These are phyloP conservation scores for Coniella lustricola DNA, from an alignment of 2,329 filamentous ascomycete genomes.

Conservation along the genomic window DNA sequence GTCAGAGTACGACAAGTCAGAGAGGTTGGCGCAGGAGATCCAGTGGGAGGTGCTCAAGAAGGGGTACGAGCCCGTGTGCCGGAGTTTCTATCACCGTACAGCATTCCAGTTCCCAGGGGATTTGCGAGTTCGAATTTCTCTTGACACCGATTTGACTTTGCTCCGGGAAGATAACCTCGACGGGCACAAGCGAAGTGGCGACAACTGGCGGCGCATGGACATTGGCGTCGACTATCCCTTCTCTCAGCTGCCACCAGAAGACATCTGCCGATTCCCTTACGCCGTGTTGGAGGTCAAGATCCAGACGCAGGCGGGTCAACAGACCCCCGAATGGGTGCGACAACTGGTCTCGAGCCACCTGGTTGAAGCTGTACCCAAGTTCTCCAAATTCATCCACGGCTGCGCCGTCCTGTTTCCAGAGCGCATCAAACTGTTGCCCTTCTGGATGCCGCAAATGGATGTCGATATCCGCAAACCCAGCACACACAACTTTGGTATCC, in stretches of 20 bases:
- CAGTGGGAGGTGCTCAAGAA: conserved; percentile 90
- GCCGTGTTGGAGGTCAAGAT: conserved; percentile 95
- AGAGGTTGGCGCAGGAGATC: conserved; percentile 82
- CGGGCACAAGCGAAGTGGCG: conserved; percentile 64
- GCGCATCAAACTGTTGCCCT: conserved; percentile 83
- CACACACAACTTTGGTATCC: conserved; percentile 85
- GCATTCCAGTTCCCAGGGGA: conserved; percentile 97
- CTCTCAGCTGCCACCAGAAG: conserved; percentile 74
- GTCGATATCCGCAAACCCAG: conserved; percentile 92
- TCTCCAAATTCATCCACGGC: conserved; percentile 98
- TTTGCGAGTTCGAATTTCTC: conserved; percentile 88
- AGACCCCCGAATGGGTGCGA: conserved; percentile 93
- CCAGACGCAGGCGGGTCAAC: conserved; percentile 90
- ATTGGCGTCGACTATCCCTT: conserved; percentile 97
- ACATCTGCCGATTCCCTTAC: conserved; percentile 89
- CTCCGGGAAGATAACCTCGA: conserved; percentile 91
- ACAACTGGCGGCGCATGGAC: conserved; percentile 95
- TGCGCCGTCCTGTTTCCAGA: conserved; percentile 80
- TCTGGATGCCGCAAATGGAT: conserved; percentile 98
- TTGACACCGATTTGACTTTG: conserved; percentile 96
- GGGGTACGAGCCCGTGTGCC: conserved; percentile 79
- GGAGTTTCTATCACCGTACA: conserved; percentile 96
- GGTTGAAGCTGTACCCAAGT: conserved; percentile 97
- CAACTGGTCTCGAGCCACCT: conserved; percentile 89
- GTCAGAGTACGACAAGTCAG: conserved; percentile 84